Evolutionary conservation across 208 protist genomes (phyloP).

Genomic region (Leptomonas seymouri): DNA sequence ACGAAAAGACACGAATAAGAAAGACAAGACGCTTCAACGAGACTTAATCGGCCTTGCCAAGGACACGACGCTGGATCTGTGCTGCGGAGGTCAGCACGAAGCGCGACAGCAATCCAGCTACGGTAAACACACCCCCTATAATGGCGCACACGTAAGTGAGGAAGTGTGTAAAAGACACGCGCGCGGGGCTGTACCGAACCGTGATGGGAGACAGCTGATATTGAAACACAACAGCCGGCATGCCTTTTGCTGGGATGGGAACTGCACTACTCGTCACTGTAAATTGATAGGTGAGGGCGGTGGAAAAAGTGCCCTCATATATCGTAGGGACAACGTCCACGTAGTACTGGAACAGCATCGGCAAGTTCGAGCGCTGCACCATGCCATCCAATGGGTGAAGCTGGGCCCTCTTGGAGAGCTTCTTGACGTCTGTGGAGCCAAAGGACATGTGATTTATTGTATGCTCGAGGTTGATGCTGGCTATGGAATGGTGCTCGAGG

Average conservation of each 20-base stretch:
- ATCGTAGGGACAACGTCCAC: conserved; percentile 56
- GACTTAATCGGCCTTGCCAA: conserved; percentile 46
- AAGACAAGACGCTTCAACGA: conserved; percentile 1
- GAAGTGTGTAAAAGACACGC: conserved; percentile 88
- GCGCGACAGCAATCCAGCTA: conserved; percentile 59
- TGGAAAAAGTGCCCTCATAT: conserved; percentile 40
- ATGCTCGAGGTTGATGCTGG: conserved; percentile 44
- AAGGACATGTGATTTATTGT: conserved; percentile 46
- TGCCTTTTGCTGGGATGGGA: conserved; percentile 2
- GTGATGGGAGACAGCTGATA: conserved; percentile 93
- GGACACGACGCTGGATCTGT: conserved; percentile 50
- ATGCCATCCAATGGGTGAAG: conserved; percentile 40
- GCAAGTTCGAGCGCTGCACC: conserved; percentile 7
- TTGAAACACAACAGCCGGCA: conserved; percentile 83
- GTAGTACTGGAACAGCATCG: conserved; percentile 43
- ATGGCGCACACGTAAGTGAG: conserved; percentile 94
- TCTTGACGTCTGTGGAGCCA: conserved; percentile 34
- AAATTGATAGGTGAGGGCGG: conserved; percentile 45
- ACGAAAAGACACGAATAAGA: no score
- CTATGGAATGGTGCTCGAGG: conserved; percentile 17
- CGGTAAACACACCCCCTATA: conserved; percentile 94
- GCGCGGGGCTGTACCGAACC: conserved; percentile 69
- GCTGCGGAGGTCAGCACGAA: conserved; percentile 36
- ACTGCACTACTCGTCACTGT: conserved; percentile 29
- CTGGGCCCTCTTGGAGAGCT: conserved; percentile 16